Evolutionary conservation across 441 rosid species (phyloP), one percentile per base, ranked within the genome.

Genomic region (Aquilaria agallochum): DNA sequence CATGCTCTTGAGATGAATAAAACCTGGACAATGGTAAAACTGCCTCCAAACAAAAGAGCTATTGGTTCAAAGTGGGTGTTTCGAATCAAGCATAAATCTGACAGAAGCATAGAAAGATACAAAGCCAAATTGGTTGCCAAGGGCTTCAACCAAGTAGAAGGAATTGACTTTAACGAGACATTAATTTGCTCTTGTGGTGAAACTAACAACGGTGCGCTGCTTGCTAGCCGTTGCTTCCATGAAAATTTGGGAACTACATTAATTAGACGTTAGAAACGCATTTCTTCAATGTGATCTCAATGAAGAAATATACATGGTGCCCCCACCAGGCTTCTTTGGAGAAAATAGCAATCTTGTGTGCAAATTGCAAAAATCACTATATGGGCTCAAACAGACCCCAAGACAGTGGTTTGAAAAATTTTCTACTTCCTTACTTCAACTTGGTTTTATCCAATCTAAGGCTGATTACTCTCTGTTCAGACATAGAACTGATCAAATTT

Each of bases 301-400:
- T 15, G 20, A 15, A 15, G 20, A 15, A 15, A 15, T 15, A 15
- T 15, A 15, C 20, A 15, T 15, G 20, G 20, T 15, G 20, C 20
- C 20, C 20, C 20, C 20, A 15, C 20, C 20, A 15, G 20, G 20
- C 20, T 15, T 15, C 20, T 15, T 0, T 15, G 20, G 20, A 15
- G 20, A 15, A 15, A 15, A 15, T 0, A 15, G 20, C 20, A 15
- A 15, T 15, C 30, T 12, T 4, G 45, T 49, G n/a, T 50, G 12
- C 5, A 11, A n/a, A 11, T 46, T 60, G 2, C 10, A 32, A 3
- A 49, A 49, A 31, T 61, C 56, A 15, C 52, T 45, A 5, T 46
- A 59, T 59, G 62, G 62, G 8, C 62, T 44, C 36, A 9, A 31
- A 0, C 50, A 59, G 15, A 42, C 53, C 12, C 49, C 53, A 27